These are phyloP conservation scores for Penicillium sclerotigenum DNA, from an alignment of 2,329 filamentous ascomycete genomes.

Conservation along the genomic window DNA sequence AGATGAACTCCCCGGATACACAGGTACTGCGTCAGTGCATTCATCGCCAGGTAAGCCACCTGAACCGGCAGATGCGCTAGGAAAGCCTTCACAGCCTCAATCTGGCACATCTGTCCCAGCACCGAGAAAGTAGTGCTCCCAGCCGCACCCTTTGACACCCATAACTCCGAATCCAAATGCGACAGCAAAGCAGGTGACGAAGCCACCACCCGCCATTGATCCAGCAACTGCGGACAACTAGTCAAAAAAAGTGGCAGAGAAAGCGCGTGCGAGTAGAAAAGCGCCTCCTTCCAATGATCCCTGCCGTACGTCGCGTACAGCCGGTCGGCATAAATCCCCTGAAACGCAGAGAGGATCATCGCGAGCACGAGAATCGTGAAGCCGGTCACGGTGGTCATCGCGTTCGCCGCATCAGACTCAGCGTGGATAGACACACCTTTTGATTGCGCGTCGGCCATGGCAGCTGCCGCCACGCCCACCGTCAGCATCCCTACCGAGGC, in stretches of 20 bases:
- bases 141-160: not conserved
- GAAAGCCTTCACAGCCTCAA: conserved; percentile 23
- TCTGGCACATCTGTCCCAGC: conserved; percentile 12
- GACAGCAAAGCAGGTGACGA: conserved; percentile 34
- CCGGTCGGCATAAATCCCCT: conserved; percentile 92
- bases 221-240: conserved; percentile 33
- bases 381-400: conserved; percentile 55
- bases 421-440: conserved; percentile 57
- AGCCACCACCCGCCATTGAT: conserved; percentile 37
- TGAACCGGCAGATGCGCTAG: conserved; percentile 34
- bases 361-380: conserved; percentile 81
- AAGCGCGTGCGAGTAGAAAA: conserved; percentile 78
- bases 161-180: not conserved
- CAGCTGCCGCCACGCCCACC: conserved; percentile 78
- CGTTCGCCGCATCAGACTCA: conserved; percentile 30
- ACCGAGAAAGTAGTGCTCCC: conserved; percentile 12
- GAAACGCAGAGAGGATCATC: conserved; percentile 85
- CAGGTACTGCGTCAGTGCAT: conserved; percentile 82
- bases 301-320: conserved; percentile 80
- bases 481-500: conserved; percentile 80
- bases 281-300: conserved; percentile 85
- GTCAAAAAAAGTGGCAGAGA: conserved; percentile 46
- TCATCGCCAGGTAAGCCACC: conserved; percentile 41
- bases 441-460: conserved; percentile 80
- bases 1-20: conserved; percentile 96